Conservation (phyloP, 2,329 filamentous ascomycete species). For the Colletotrichum sp. region DNA sequence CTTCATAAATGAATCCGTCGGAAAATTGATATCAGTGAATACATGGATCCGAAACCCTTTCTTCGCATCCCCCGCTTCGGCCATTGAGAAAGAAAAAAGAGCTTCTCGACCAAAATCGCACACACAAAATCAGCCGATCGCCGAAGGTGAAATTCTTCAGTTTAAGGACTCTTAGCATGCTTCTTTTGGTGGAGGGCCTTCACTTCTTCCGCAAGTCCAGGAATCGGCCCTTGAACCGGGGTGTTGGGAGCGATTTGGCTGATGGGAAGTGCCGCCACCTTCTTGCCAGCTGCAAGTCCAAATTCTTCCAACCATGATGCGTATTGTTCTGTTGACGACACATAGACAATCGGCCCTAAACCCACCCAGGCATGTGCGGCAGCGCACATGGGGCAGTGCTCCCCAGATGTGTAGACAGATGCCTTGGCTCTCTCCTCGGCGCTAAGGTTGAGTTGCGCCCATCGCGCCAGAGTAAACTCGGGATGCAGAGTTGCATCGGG, state of each 20-base stretch:
- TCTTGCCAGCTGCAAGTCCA: constrained; percentile 16
- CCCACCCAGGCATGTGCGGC: constrained; percentile 38
- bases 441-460: constrained; percentile 37
- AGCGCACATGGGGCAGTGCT: constrained; percentile 42
- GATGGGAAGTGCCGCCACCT: constrained; percentile 30
- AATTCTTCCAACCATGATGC: constrained; percentile 31
- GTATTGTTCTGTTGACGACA: constrained; percentile 32
- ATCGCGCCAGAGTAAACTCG: constrained; percentile 38
- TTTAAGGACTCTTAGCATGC: background rate
- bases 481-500: constrained; percentile 38
- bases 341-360: constrained; percentile 37
- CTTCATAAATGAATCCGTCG: background rate
- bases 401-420: constrained; percentile 39
- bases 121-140: background rate
- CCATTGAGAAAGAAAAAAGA: background rate
- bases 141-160: background rate
- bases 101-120: background rate
- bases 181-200: constrained; percentile 28
- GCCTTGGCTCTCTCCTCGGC: constrained; percentile 42
- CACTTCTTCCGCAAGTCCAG: constrained; percentile 31
- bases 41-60: background rate
- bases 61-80: background rate
- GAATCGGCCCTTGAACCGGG: constrained; percentile 31
- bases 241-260: constrained; percentile 31
- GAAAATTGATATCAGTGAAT: background rate